Percentiles rank a stretch among this genome's conserved stretches.
These are phyloP conservation scores for Aquilaria malaccensis DNA, from an alignment of 345 rosid genomes.

Conservation along the genomic window DNA sequence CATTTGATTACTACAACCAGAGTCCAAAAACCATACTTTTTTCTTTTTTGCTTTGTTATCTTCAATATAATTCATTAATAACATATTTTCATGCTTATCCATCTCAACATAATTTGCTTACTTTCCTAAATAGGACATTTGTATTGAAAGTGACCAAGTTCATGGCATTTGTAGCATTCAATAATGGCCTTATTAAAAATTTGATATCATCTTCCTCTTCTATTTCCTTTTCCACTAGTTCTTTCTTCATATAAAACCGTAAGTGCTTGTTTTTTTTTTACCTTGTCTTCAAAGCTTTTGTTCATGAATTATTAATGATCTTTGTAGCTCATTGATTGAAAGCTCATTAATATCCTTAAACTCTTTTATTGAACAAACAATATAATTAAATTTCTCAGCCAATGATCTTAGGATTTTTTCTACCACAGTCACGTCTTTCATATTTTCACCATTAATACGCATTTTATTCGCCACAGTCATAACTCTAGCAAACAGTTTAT, in stretches of 20 bases:
- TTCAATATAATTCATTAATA: neutral
- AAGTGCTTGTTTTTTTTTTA: no score
- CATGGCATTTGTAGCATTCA: slow-evolving; percentile 4
- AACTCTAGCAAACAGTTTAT: no score
- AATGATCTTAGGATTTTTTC: no score
- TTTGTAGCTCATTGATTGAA: neutral
- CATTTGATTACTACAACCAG: neutral
- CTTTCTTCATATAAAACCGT: no score
- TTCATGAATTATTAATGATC: neutral
- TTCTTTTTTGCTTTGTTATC: neutral
- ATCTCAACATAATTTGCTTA: neutral
- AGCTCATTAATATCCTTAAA: neutral
- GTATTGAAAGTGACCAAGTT: slow-evolving; percentile 9
- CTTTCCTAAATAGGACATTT: neutral
- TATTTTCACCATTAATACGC: no score
- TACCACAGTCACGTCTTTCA: no score
- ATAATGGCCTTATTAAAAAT: no score
- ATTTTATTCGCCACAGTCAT: no score
- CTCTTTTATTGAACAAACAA: no score
- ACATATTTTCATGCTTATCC: neutral
- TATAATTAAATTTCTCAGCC: no score
- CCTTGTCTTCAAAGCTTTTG: neutral
- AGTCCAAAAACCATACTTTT: slow-evolving; percentile 1
- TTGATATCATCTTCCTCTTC: no score
- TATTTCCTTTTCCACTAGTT: no score